Conservation (phyloP, 2,329 filamentous ascomycete genomes). For the Annulohypoxylon truncatum region DNA sequence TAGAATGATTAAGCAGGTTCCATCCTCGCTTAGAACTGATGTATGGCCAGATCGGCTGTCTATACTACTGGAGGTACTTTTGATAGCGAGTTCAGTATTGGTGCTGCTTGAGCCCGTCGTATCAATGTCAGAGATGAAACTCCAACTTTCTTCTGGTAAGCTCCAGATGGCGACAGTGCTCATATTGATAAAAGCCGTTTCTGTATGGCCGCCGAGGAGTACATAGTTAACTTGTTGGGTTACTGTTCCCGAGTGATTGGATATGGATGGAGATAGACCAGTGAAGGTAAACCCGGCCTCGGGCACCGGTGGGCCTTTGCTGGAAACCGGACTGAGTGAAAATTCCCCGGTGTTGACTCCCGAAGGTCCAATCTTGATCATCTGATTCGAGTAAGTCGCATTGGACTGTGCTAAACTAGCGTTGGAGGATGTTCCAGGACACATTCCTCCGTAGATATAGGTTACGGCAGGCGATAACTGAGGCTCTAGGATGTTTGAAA, state of each 20-base stretch:
- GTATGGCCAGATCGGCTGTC: constrained; percentile 92
- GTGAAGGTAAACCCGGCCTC: constrained; percentile 92
- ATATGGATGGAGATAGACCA: constrained; percentile 74
- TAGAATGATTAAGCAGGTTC: constrained; percentile 78
- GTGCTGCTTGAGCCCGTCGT: constrained; percentile 62
- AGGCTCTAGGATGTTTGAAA: constrained; percentile 70
- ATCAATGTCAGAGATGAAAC: constrained; percentile 68
- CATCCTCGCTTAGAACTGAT: constrained; percentile 82
- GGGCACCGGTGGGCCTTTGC: constrained; percentile 74
- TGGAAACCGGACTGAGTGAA: constrained; percentile 54
- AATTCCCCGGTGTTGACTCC: constrained; percentile 50
- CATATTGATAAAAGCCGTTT: constrained; percentile 90
- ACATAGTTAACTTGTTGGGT: constrained; percentile 83
- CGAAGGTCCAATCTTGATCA: constrained; percentile 73
- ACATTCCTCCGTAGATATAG: constrained; percentile 93
- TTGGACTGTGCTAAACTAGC: constrained; percentile 69
- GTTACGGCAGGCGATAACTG: constrained; percentile 65
- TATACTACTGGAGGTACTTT: constrained; percentile 59
- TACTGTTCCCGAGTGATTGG: constrained; percentile 72
- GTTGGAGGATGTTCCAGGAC: constrained; percentile 65
- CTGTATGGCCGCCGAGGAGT: constrained; percentile 86
- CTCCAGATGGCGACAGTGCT: constrained; percentile 89
- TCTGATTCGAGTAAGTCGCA: constrained; percentile 82
- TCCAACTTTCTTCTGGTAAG: constrained; percentile 87
- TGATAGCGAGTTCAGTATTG: constrained; percentile 68